Conservation (phyloP, 108 stramenopile species). For the Cyclotella sp. region DNA sequence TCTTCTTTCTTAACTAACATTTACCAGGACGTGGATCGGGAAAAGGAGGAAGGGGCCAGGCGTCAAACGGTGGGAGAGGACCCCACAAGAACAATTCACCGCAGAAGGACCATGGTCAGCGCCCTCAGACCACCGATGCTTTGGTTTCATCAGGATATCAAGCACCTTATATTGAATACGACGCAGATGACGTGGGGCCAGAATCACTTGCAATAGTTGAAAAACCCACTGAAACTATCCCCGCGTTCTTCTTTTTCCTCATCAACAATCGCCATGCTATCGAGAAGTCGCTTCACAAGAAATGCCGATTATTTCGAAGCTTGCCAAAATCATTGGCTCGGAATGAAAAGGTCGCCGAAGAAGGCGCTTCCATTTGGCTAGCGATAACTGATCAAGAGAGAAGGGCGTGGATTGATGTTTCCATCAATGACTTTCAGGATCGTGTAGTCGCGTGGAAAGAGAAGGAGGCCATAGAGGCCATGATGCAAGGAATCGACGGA, state of each 20-base stretch:
- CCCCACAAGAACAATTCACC: slow-evolving; percentile 1
- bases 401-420: slow-evolving; percentile 63
- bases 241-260: slow-evolving; percentile 61
- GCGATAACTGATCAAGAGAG: slow-evolving; percentile 57
- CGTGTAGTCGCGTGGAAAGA: slow-evolving; percentile 85
- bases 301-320: slow-evolving; percentile 67
- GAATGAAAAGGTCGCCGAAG: slow-evolving; percentile 82
- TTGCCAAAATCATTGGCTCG: slow-evolving; percentile 68
- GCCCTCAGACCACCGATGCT: not conserved
- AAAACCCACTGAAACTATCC: slow-evolving; percentile 41
- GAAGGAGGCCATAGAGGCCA: slow-evolving; percentile 73
- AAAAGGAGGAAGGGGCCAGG: slow-evolving; percentile 29
- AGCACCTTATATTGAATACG: slow-evolving; percentile 49
- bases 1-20: not conserved
- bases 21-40: slow-evolving; percentile 14
- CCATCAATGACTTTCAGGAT: slow-evolving; percentile 79
- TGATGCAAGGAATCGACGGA: slow-evolving; percentile 52
- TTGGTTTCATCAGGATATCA: slow-evolving; percentile 42
- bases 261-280: slow-evolving; percentile 71
- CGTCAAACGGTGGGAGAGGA: slow-evolving; percentile 22
- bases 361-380: slow-evolving; percentile 74
- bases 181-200: slow-evolving; percentile 47
- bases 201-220: slow-evolving; percentile 41
- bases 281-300: slow-evolving; percentile 63
- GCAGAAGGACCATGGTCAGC: not conserved